These are phyloP conservation scores for Ogataea corticis DNA, from an alignment of 805 yeast genomes.

Conservation along the genomic window DNA sequence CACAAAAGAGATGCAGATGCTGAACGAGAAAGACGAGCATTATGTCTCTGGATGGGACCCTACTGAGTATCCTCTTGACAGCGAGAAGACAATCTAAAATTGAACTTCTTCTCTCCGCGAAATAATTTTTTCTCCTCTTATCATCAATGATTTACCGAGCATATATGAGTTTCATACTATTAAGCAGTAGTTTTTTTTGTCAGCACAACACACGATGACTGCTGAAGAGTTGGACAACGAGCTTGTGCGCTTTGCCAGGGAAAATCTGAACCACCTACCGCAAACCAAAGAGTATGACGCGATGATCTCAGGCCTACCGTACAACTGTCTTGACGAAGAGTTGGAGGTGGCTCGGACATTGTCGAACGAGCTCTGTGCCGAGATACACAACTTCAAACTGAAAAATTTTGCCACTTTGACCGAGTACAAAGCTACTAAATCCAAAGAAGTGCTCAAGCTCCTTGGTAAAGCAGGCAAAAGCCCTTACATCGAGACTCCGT, in stretches of 20 bases:
- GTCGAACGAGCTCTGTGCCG: constrained; percentile 36
- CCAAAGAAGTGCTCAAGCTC: constrained; percentile 36
- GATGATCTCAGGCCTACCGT: constrained; percentile 55
- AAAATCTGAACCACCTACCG: constrained; percentile 22
- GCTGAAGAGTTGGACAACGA: background rate
- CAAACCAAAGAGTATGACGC: constrained; percentile 45
- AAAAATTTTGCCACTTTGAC: constrained; percentile 12
- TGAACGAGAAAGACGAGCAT: constrained; percentile 27
- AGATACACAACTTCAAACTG: constrained; percentile 11
- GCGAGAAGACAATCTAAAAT: constrained; percentile 6
- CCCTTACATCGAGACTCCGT: constrained; percentile 48
- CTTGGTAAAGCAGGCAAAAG: constrained; percentile 50
- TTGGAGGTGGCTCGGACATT: constrained; percentile 36
- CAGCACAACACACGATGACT: background rate
- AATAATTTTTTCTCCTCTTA: background rate
- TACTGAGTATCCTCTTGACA: constrained; percentile 18
- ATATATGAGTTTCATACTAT: too few species aligned
- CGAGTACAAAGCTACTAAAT: constrained; percentile 39
- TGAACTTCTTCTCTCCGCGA: background rate
- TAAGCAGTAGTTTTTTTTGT: too few species aligned
- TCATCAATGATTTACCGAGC: background rate
- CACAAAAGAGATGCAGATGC: constrained; percentile 36
- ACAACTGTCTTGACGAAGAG: constrained; percentile 31
- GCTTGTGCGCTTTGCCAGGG: constrained; percentile 15
- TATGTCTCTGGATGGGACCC: constrained; percentile 23